Conservation (phyloP, 192 early-diverging fungal species). For the Coemansia sp. region DNA sequence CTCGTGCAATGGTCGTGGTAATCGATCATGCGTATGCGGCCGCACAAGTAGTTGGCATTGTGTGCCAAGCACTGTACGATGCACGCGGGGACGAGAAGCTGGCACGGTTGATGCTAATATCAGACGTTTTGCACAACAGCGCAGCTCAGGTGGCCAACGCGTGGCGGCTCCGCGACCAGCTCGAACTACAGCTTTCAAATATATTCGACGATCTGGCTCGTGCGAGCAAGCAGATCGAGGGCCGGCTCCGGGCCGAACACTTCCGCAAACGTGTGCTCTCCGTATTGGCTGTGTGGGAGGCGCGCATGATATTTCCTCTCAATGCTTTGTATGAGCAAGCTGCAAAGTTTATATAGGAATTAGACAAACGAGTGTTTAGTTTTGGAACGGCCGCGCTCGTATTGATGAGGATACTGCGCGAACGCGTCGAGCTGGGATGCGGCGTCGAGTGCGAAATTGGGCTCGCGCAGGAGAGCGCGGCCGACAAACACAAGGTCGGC, state of each 20-base stretch:
- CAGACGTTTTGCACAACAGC: conserved; percentile 89
- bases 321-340: conserved; percentile 16
- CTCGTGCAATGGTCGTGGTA: conserved; percentile 77
- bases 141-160: conserved; percentile 76
- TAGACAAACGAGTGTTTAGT: conserved; percentile 29
- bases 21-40: conserved; percentile 82
- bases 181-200: conserved; percentile 61
- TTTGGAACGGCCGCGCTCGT: conserved; percentile 54
- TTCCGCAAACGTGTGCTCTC: conserved; percentile 64
- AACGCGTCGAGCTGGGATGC: conserved; percentile 67
- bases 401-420: conserved; percentile 65
- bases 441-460: conserved; percentile 66
- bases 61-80: conserved; percentile 61
- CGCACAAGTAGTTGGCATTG: conserved; percentile 70
- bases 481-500: conserved; percentile 79
- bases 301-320: conserved; percentile 83
- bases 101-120: conserved; percentile 78
- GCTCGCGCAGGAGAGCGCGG: conserved; percentile 68
- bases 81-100: conserved; percentile 62
- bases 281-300: conserved; percentile 82
- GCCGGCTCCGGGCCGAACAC: conserved; percentile 79
- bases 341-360: neutral
- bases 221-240: conserved; percentile 67
- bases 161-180: conserved; percentile 77
- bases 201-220: conserved; percentile 72